Evolutionary conservation across 2,329 filamentous ascomycete species (phyloP), one percentile per base, ranked within the genome.

Genomic region (Botrytis hyacinthi): DNA sequence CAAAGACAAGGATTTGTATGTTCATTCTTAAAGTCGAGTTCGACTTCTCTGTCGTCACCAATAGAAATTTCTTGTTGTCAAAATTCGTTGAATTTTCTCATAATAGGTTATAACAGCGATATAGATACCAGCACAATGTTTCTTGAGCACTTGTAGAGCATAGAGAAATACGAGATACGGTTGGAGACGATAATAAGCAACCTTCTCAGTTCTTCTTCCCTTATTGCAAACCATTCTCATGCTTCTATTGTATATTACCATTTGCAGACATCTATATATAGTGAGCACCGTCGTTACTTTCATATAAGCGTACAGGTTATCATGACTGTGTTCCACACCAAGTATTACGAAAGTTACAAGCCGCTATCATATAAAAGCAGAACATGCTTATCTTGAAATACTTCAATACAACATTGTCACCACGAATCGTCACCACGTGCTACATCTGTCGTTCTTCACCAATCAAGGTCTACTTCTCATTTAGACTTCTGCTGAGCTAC

Each of bases 141-240:
- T n/a, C 10, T 51, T n/a, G 10, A n/a, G 10, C 48, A 42, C 26
- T 51, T 2, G 9, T 6, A n/a, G 10, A 14, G 2, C 10, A 14
- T 10, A n/a, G 9, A n/a, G 10, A 2, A 51, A n/a, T 5, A 54
- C 12, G 5, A n/a, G 5, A 7, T 54, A 26, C 18, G 6, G 14
- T 29, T 6, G 14, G 26, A 18, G 12, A 18, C 3, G 1, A 54
- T 3, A 8, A 18, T n/a, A 29, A 1, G 3, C 14, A 54, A 29
- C n/a, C n/a, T 29, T 26, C 12, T 16, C 2, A 29, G n/a, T 7
- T 8, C n/a, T 29, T 8, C 3, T 3, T 6, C 12, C 6, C 6
- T 54, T 1, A 6, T 18, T 6, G 6, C 14, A 0, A 4, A 8
- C 3, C 2, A 1, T 9, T 6, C 3, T 6, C 3, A 0, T 29